Conservation (phyloP, 495 filamentous ascomycete species). For the Aspergillus wentii region DNA sequence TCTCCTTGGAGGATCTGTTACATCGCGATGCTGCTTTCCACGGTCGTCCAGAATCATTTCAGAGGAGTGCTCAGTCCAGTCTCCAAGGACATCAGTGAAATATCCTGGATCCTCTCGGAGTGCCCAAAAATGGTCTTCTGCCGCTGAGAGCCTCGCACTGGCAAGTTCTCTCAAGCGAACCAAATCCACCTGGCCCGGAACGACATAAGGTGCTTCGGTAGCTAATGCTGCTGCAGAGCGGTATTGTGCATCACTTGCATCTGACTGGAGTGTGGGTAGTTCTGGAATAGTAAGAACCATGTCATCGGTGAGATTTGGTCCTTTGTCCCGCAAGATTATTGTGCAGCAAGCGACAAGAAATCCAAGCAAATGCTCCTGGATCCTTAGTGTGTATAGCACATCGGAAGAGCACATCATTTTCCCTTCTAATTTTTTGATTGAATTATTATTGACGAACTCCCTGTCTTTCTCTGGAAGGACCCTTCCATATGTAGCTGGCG, state of each 20-base stretch:
- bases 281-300: slow-evolving; percentile 20
- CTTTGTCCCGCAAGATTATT: slow-evolving; percentile 38
- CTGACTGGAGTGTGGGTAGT: slow-evolving; percentile 12
- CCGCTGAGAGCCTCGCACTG: slow-evolving; percentile 24
- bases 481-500: slow-evolving; percentile 35
- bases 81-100: slow-evolving; percentile 29
- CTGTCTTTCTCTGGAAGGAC: slow-evolving; percentile 37
- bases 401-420: slow-evolving; percentile 31
- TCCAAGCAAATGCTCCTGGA: slow-evolving; percentile 31
- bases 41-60: slow-evolving; percentile 27
- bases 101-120: slow-evolving; percentile 54
- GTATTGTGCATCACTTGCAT: slow-evolving; percentile 43
- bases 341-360: slow-evolving; percentile 40
- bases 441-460: slow-evolving; percentile 25
- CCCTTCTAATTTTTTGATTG: slow-evolving; percentile 4
- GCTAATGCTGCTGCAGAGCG: slow-evolving; percentile 30
- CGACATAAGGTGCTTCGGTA: slow-evolving; percentile 43
- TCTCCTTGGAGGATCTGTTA: slow-evolving; percentile 9
- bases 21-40: slow-evolving; percentile 21
- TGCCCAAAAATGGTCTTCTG: slow-evolving; percentile 47
- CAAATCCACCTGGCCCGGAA: slow-evolving; percentile 37
- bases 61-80: slow-evolving; percentile 35
- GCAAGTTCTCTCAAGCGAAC: slow-evolving; percentile 32
- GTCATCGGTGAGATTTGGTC: background rate
- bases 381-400: slow-evolving; percentile 40